A percentile compares a stretch with the other conserved stretches of the same genome.
Evolutionary conservation across 2,329 filamentous ascomycete species (phyloP).

Genomic region (Thielaviopsis cerberus): DNA sequence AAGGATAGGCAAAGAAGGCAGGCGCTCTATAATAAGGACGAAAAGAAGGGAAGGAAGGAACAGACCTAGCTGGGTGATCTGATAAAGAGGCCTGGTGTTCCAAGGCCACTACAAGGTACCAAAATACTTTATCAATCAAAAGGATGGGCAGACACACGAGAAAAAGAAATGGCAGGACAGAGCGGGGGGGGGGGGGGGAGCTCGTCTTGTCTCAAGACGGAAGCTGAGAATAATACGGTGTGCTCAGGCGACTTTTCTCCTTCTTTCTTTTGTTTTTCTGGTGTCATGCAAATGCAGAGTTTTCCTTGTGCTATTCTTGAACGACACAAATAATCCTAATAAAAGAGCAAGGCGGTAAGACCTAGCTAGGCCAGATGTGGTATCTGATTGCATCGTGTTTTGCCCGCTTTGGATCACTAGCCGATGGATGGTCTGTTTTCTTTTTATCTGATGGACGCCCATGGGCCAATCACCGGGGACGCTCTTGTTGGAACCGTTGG

Average conservation of each 20-base stretch:
- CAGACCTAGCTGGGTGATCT: background rate
- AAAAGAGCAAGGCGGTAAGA: background rate
- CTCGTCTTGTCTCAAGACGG: background rate
- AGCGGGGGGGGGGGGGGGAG: background rate
- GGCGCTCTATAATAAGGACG: background rate
- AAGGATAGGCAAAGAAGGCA: background rate
- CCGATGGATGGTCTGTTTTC: background rate
- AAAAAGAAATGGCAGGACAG: background rate
- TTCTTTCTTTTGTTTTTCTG: background rate
- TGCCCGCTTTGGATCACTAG: background rate
- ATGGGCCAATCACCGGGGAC: background rate
- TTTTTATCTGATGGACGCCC: background rate
- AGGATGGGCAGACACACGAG: background rate
- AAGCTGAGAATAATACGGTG: background rate
- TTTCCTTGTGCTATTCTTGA: background rate
- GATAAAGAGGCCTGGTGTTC: background rate
- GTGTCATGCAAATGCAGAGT: background rate
- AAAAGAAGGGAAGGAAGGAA: background rate
- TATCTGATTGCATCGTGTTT: background rate
- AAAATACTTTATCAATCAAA: background rate
- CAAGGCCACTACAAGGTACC: background rate
- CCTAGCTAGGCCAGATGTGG: background rate
- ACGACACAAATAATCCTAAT: background rate
- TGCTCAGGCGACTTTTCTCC: background rate
- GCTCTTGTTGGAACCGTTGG: too few relatives aligned